Conservation (phyloP, 352 stramenopile genomes). For the Pythium aristosporum region DNA sequence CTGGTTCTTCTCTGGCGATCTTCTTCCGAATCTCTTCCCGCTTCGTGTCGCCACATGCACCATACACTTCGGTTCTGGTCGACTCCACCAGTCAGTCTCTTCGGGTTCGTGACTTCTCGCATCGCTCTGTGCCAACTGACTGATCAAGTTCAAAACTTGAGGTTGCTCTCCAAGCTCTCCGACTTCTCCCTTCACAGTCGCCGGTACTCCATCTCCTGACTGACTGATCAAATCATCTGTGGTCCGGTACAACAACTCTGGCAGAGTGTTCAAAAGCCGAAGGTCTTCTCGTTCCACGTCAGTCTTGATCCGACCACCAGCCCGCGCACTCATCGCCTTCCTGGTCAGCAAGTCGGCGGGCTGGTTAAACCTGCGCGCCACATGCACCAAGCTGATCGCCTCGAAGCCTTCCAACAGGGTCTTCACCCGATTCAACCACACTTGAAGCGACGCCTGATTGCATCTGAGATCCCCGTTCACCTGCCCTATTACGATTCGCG, state of each 20-base stretch:
- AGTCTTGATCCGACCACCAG: background rate
- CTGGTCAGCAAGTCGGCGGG: constrained; percentile 1
- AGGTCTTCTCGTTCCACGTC: constrained; percentile 1
- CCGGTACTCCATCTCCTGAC: too few species aligned
- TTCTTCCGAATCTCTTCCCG: too few species aligned
- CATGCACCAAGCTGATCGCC: constrained; percentile 1
- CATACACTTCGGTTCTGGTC: too few species aligned
- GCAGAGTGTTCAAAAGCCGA: constrained; percentile 5
- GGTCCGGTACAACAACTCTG: constrained; percentile 1
- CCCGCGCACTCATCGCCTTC: background rate
- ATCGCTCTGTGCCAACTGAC: background rate
- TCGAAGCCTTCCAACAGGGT: background rate
- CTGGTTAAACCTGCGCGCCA: constrained; percentile 7
- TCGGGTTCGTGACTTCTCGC: background rate
- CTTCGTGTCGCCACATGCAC: background rate
- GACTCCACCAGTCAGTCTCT: too few species aligned
- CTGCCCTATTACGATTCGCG: constrained; percentile 8
- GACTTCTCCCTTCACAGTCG: too few species aligned
- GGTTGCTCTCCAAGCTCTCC: too few species aligned
- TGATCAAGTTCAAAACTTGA: too few species aligned
- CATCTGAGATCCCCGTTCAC: constrained; percentile 6
- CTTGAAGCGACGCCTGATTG: background rate
- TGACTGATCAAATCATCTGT: background rate
- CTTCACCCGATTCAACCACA: background rate
- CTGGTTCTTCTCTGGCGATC: too few species aligned